These are phyloP conservation scores for Heliamphora exappendiculata DNA, from an alignment of 148 eudicot genomes.

Conservation along the genomic window DNA sequence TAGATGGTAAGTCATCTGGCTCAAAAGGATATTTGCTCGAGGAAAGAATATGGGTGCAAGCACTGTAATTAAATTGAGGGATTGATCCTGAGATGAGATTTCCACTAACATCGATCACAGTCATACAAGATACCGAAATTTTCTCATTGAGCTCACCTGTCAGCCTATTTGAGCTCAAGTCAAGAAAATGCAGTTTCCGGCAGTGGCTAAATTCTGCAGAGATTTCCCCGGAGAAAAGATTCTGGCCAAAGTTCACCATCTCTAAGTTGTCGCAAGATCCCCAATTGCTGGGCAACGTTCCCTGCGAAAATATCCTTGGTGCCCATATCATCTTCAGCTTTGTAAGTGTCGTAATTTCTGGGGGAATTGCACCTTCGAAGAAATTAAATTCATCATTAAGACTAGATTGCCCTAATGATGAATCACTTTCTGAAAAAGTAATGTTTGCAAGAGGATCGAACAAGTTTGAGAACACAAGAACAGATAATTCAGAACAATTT, in stretches of 20 bases:
- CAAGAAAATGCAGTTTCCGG: slow-evolving; percentile 37
- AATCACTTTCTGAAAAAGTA: slow-evolving; percentile 14
- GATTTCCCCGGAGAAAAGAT: slow-evolving; percentile 32
- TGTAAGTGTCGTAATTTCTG: slow-evolving; percentile 20
- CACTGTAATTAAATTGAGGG: slow-evolving; percentile 28
- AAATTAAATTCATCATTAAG: slow-evolving; percentile 31
- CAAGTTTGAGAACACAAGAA: slow-evolving; percentile 41
- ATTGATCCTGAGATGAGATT: slow-evolving; percentile 37
- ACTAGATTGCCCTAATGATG: slow-evolving; percentile 3
- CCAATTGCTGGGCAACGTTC: slow-evolving; percentile 34
- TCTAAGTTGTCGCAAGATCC: slow-evolving; percentile 37
- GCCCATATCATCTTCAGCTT: slow-evolving; percentile 44
- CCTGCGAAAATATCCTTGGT: slow-evolving; percentile 34
- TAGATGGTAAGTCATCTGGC: slow-evolving; percentile 23
- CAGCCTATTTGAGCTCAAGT: slow-evolving; percentile 39
- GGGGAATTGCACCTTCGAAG: slow-evolving; percentile 34
- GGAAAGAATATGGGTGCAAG: slow-evolving; percentile 21
- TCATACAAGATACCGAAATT: slow-evolving; percentile 36
- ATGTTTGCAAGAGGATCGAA: slow-evolving; percentile 33
- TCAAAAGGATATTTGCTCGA: background rate
- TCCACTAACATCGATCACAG: slow-evolving; percentile 42
- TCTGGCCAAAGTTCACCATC: slow-evolving; percentile 42
- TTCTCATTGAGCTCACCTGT: slow-evolving; percentile 31
- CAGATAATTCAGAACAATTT: slow-evolving; percentile 32
- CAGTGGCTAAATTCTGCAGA: slow-evolving; percentile 27